phyloP scores from a whole-genome alignment of 495 filamentous ascomycete genomes.

The Penicillium riverlandense region DNA sequence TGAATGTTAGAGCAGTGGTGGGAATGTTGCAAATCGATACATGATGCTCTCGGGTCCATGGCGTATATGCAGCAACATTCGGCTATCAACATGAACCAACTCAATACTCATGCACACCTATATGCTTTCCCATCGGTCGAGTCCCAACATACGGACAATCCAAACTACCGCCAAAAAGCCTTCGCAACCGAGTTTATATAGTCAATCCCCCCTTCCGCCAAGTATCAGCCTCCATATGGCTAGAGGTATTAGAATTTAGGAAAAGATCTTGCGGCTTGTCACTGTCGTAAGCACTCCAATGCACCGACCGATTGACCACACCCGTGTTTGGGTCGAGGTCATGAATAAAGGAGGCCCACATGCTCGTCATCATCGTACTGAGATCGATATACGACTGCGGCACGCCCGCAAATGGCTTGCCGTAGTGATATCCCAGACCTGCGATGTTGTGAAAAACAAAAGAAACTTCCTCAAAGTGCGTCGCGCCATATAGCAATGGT shows the following conservation, averaged over 20 bases:
- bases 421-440: slow-evolving; percentile 42
- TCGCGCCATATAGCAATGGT: slow-evolving; percentile 28
- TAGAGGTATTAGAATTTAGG: slow-evolving; percentile 42
- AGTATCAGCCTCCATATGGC: slow-evolving; percentile 40
- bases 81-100: too few relatives aligned
- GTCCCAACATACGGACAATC: neutral
- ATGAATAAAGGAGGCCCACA: slow-evolving; percentile 50
- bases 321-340: slow-evolving; percentile 42
- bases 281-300: slow-evolving; percentile 39
- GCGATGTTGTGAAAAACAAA: slow-evolving; percentile 54
- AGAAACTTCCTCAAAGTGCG: slow-evolving; percentile 56
- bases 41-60: too few relatives aligned
- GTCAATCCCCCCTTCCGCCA: slow-evolving; percentile 38
- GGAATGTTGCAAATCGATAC: too few relatives aligned
- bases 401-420: slow-evolving; percentile 39
- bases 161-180: slow-evolving; percentile 15
- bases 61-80: too few relatives aligned
- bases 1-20: too few relatives aligned
- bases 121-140: too few relatives aligned
- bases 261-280: slow-evolving; percentile 35
- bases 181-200: slow-evolving; percentile 23
- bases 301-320: slow-evolving; percentile 18
- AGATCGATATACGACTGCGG: slow-evolving; percentile 37
- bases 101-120: too few relatives aligned
- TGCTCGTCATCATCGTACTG: slow-evolving; percentile 44